These are phyloP conservation scores for Auricularia heimuer DNA, from an alignment of 768 basidiomycete genomes.

Conservation along the genomic window DNA sequence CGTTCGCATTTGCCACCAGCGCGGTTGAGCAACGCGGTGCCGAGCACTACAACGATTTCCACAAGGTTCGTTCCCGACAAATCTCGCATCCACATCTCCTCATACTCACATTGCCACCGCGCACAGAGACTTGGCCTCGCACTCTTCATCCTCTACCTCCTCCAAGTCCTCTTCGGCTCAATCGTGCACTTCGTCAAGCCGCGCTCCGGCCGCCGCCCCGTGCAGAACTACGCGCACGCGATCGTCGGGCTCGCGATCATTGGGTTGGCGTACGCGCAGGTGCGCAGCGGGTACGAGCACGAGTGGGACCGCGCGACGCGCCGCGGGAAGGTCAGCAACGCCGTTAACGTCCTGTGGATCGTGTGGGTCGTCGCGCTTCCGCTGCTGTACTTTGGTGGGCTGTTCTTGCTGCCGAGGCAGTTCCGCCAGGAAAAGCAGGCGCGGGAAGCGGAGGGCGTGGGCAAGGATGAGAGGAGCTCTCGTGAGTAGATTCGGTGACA, in stretches of 20 bases:
- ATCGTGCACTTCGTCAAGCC: constrained; percentile 43
- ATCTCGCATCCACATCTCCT: background rate
- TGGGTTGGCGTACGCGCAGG: constrained; percentile 40
- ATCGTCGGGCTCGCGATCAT: constrained; percentile 42
- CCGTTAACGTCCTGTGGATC: constrained; percentile 34
- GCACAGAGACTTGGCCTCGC: constrained; percentile 36
- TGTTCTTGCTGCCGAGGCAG: constrained; percentile 30
- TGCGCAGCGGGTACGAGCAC: constrained; percentile 32
- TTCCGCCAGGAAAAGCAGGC: constrained; percentile 28
- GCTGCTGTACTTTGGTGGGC: constrained; percentile 33
- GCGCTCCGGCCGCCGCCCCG: constrained; percentile 26
- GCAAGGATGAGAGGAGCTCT: background rate
- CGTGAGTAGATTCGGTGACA: background rate
- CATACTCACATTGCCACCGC: background rate
- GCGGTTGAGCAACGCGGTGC: constrained; percentile 29
- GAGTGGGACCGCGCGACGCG: constrained; percentile 45
- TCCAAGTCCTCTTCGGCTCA: constrained; percentile 41
- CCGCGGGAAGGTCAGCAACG: constrained; percentile 23
- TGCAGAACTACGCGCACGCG: constrained; percentile 51
- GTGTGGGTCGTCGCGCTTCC: constrained; percentile 36
- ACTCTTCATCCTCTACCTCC: constrained; percentile 39
- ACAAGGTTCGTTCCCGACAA: constrained; percentile 33
- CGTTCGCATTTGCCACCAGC: constrained; percentile 34
- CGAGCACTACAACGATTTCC: constrained; percentile 33
- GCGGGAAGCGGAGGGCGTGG: background rate